Evolutionary conservation across 805 yeast genomes (phyloP).

Genomic region (Starmerella vitae): DNA sequence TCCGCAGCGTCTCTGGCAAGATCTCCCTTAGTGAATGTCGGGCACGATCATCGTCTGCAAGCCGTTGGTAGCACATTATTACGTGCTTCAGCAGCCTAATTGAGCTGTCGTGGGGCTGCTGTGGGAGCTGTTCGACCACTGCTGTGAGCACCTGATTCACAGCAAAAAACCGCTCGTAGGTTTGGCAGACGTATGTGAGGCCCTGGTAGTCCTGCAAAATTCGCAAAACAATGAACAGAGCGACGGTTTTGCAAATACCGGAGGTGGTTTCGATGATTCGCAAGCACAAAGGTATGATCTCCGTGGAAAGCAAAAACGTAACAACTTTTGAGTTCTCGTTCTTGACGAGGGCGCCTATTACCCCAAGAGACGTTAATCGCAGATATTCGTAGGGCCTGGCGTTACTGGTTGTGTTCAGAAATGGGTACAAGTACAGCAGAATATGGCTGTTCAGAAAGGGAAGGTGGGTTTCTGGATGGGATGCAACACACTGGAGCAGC

Average conservation of each 20-base stretch:
- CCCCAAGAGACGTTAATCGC: slow-evolving; percentile 86
- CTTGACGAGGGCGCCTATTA: slow-evolving; percentile 90
- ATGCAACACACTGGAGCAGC: slow-evolving; percentile 88
- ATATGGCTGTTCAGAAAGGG: slow-evolving; percentile 79
- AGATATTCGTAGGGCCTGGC: slow-evolving; percentile 89
- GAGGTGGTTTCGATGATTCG: slow-evolving; percentile 93
- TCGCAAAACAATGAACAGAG: slow-evolving; percentile 89
- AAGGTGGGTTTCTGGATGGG: slow-evolving; percentile 80
- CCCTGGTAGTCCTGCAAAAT: slow-evolving; percentile 87
- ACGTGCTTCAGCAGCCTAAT: slow-evolving; percentile 74
- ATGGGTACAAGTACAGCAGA: slow-evolving; percentile 86
- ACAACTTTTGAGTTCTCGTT: slow-evolving; percentile 94
- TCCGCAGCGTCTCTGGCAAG: slow-evolving; percentile 76
- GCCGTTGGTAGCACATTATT: slow-evolving; percentile 80
- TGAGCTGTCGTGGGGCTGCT: slow-evolving; percentile 50
- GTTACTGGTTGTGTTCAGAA: slow-evolving; percentile 79
- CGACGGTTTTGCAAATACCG: slow-evolving; percentile 88
- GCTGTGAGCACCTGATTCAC: slow-evolving; percentile 75
- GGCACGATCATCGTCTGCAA: slow-evolving; percentile 83
- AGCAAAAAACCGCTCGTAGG: slow-evolving; percentile 87
- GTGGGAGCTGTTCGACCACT: slow-evolving; percentile 78
- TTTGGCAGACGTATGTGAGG: slow-evolving; percentile 80
- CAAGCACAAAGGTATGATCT: slow-evolving; percentile 85
- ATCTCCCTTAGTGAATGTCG: slow-evolving; percentile 71
- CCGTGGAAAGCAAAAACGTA: slow-evolving; percentile 82